Evolutionary conservation across 495 filamentous ascomycete species (phyloP).

Genomic region (Hypoxylon lienhwacheense): DNA sequence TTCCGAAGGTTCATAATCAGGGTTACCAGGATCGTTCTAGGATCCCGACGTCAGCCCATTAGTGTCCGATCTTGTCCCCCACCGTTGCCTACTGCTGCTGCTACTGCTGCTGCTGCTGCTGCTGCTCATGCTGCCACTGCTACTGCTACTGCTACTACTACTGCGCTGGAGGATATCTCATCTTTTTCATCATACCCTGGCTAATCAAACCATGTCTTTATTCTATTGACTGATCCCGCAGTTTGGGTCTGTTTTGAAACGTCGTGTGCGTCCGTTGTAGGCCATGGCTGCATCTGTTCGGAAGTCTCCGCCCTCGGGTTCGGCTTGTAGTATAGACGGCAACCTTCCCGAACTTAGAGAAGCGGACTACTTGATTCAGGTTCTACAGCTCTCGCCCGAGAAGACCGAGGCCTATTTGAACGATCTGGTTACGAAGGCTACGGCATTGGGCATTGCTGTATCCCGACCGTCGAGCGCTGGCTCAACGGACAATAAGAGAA

Average conservation of each 20-base stretch:
- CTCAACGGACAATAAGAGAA: constrained; percentile 29
- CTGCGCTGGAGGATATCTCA: constrained; percentile 22
- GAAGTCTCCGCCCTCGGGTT: constrained; percentile 22
- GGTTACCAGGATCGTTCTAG: constrained; percentile 25
- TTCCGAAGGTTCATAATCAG: constrained; percentile 27
- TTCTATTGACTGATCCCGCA: constrained; percentile 22
- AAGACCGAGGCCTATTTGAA: constrained; percentile 47
- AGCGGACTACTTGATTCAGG: constrained; percentile 47
- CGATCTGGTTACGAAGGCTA: constrained; percentile 44
- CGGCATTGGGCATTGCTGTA: constrained; percentile 48
- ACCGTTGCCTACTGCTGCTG: constrained; percentile 3
- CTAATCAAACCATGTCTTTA: constrained; percentile 33
- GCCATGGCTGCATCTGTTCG: constrained; percentile 33
- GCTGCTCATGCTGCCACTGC: constrained; percentile 1
- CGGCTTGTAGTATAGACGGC: constrained; percentile 13
- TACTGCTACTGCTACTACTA: not conserved
- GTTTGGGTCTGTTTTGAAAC: constrained; percentile 11
- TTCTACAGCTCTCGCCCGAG: constrained; percentile 44
- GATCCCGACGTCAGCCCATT: constrained; percentile 18
- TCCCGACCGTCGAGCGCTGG: constrained; percentile 30
- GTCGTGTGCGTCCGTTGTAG: constrained; percentile 7
- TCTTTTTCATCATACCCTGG: constrained; percentile 1
- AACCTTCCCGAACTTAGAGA: constrained; percentile 45
- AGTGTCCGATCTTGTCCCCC: constrained; percentile 28
- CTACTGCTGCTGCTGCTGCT: not conserved